phyloP scores from a whole-genome alignment of 2,329 filamentous ascomycete species.

The Ophiostoma himal-ulmi region DNA sequence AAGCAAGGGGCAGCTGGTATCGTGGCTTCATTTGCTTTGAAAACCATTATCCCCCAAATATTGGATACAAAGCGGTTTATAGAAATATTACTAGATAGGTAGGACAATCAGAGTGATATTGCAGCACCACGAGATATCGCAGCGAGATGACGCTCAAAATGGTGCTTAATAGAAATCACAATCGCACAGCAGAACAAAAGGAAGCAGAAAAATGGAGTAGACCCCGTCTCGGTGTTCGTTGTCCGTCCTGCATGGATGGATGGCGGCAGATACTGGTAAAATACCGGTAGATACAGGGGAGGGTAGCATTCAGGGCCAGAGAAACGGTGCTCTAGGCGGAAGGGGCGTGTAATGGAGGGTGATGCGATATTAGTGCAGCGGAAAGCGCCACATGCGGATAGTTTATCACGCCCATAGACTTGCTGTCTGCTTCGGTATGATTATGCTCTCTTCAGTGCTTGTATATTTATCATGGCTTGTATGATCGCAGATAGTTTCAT shows the following conservation, averaged over 20 bases:
- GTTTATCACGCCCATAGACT: not conserved
- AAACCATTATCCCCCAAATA: not conserved
- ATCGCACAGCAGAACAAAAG: not conserved
- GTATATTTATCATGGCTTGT: not conserved
- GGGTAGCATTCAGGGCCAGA: slow-evolving; percentile 5
- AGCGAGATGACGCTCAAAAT: not conserved
- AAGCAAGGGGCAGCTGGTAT: not conserved
- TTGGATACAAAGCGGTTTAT: not conserved
- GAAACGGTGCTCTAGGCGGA: slow-evolving; percentile 26
- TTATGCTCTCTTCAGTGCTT: not conserved
- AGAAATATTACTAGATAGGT: not conserved
- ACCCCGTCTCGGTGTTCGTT: slow-evolving; percentile 15
- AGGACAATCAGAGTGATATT: not conserved
- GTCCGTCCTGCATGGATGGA: slow-evolving; percentile 10
- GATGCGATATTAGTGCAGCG: not conserved
- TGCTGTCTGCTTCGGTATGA: not conserved
- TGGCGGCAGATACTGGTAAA: not conserved
- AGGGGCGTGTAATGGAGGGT: not conserved
- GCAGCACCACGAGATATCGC: not conserved
- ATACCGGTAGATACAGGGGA: not conserved
- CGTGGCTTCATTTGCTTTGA: not conserved
- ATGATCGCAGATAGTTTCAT: not conserved
- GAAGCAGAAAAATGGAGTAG: not conserved
- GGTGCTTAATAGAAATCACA: not conserved
- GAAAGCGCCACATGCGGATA: not conserved